Evolutionary conservation across 805 yeast genomes (phyloP).

Genomic region (Wickerhamiella nectarea): DNA sequence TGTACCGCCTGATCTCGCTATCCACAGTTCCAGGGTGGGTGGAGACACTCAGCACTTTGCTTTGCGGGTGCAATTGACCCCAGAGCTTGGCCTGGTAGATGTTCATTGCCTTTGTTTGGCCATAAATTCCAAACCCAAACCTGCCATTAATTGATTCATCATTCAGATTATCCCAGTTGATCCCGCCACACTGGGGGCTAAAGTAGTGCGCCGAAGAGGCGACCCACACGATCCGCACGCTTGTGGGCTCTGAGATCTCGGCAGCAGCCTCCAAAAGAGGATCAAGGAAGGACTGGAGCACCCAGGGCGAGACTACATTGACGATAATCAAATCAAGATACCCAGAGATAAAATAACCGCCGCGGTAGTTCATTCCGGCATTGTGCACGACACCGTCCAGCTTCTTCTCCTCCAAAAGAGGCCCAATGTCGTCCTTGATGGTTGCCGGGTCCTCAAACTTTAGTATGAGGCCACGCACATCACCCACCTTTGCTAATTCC

Average conservation of each 20-base stretch:
- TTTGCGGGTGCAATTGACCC: conserved; percentile 23
- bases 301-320: conserved; percentile 34
- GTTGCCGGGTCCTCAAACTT: conserved; percentile 30
- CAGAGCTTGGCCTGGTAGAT: conserved; percentile 29
- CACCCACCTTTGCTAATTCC: conserved; percentile 21
- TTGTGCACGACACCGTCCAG: conserved; percentile 30
- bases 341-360: conserved; percentile 12
- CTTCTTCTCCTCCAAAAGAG: conserved; percentile 20
- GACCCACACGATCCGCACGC: conserved; percentile 33
- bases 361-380: conserved; percentile 20
- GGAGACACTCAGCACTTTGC: conserved; percentile 25
- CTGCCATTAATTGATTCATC: conserved; percentile 17
- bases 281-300: conserved; percentile 26
- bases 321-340: conserved; percentile 30
- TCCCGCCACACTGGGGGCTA: conserved; percentile 27
- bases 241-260: conserved; percentile 18
- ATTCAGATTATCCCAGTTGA: conserved; percentile 30
- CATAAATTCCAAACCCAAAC: conserved; percentile 25
- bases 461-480: conserved; percentile 14
- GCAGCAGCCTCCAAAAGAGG: conserved; percentile 30
- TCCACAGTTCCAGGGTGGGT: conserved; percentile 33
- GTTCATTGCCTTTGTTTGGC: conserved; percentile 35
- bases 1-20: conserved; percentile 28
- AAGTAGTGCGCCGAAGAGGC: conserved; percentile 30
- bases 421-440: conserved; percentile 28